Evolutionary conservation across 495 filamentous ascomycete species (phyloP).

Genomic region (Beverwykella pulmonaria): DNA sequence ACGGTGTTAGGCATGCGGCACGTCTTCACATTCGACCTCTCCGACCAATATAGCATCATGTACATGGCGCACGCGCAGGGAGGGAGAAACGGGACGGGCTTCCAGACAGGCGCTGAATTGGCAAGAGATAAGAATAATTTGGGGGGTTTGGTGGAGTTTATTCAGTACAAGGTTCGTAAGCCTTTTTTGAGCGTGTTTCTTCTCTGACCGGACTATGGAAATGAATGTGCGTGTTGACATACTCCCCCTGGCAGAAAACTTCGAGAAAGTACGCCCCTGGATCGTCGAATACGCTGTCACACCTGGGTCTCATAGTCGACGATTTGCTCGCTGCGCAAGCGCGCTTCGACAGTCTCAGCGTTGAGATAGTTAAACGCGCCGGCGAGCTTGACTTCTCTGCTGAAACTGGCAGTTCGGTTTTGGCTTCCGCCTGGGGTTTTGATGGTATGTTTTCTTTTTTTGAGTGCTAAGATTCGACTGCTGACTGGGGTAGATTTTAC

Average conservation of each 20-base stretch:
- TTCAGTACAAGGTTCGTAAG: constrained; percentile 31
- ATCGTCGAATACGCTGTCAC: constrained; percentile 37
- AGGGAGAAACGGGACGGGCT: constrained; percentile 46
- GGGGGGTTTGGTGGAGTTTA: constrained; percentile 44
- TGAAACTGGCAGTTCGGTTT: constrained; percentile 5
- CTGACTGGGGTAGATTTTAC: constrained; percentile 13
- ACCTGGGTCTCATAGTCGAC: constrained; percentile 42
- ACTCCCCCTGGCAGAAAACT: neutral
- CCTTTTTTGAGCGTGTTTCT: too few species aligned
- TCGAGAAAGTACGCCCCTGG: neutral
- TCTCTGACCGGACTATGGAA: neutral
- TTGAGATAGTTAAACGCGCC: constrained; percentile 38
- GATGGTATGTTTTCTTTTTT: neutral
- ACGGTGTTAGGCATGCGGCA: constrained; percentile 54
- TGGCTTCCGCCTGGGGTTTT: constrained; percentile 25
- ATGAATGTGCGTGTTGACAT: neutral
- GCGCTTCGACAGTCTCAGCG: constrained; percentile 31
- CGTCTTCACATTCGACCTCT: constrained; percentile 47
- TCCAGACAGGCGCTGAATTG: constrained; percentile 43
- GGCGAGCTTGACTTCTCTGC: constrained; percentile 18
- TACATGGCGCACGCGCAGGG: constrained; percentile 45
- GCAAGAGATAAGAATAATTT: constrained; percentile 42
- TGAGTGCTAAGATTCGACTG: neutral
- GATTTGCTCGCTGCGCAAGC: constrained; percentile 38
- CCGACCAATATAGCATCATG: constrained; percentile 37